These are phyloP conservation scores for Diplocarpon rosae DNA, from an alignment of 2,329 filamentous ascomycete genomes.

Conservation along the genomic window DNA sequence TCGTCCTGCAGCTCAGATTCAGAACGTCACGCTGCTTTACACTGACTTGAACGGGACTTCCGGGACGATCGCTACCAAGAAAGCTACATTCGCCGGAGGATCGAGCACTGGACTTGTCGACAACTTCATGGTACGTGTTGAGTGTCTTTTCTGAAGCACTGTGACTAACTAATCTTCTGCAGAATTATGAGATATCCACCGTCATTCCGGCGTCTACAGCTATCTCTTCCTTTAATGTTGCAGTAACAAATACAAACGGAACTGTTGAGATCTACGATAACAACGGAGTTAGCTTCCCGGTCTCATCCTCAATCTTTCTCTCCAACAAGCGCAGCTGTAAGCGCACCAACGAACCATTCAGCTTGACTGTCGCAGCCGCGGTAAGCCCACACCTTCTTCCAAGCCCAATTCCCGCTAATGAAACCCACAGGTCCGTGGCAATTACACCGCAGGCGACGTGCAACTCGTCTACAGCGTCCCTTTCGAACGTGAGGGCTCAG, in stretches of 20 bases:
- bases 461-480: neutral
- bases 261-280: neutral
- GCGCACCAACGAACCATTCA: neutral
- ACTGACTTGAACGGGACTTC: constrained; percentile 6
- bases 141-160: neutral
- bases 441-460: neutral
- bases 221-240: neutral
- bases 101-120: neutral
- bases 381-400: neutral
- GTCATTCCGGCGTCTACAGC: neutral
- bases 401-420: neutral
- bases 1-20: neutral
- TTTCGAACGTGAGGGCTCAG: neutral
- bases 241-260: neutral
- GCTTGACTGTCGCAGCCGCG: neutral
- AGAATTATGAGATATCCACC: neutral
- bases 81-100: neutral
- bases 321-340: neutral
- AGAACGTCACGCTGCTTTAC: constrained; percentile 15
- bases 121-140: neutral
- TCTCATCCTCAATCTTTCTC: neutral
- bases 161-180: neutral
- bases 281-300: neutral
- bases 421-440: neutral
- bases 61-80: constrained; percentile 6